Percentiles rank a stretch among this genome's conserved stretches.
Evolutionary conservation across 2,329 filamentous ascomycete species (phyloP).

Genomic region (Monilinia vaccinii-corymbosi): DNA sequence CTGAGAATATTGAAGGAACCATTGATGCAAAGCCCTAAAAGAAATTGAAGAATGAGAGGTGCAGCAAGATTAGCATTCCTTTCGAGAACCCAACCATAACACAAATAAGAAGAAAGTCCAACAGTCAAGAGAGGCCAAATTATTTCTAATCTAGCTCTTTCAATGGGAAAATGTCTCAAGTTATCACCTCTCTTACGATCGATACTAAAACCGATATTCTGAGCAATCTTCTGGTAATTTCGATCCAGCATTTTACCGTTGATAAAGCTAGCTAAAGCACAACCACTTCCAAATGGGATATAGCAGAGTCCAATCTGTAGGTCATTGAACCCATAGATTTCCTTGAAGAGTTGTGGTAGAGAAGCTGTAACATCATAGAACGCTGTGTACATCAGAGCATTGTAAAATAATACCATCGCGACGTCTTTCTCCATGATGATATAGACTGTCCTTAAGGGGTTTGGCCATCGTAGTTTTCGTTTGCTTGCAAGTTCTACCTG

Average conservation of each 20-base stretch:
- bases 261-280: slow-evolving; percentile 40
- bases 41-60: slow-evolving; percentile 46
- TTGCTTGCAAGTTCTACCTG: slow-evolving; percentile 31
- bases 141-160: slow-evolving; percentile 40
- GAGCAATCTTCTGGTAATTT: slow-evolving; percentile 64
- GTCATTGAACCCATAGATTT: slow-evolving; percentile 28
- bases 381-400: slow-evolving; percentile 45
- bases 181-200: slow-evolving; percentile 43
- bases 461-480: slow-evolving; percentile 43
- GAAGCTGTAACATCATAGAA: slow-evolving; percentile 45
- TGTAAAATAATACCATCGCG: slow-evolving; percentile 43
- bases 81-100: slow-evolving; percentile 50
- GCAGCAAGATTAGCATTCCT: slow-evolving; percentile 42
- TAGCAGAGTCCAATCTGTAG: slow-evolving; percentile 29
- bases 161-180: slow-evolving; percentile 30
- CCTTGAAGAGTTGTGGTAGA: slow-evolving; percentile 38
- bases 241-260: slow-evolving; percentile 49
- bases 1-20: slow-evolving; percentile 56
- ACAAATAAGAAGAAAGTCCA: slow-evolving; percentile 43
- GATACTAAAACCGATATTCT: slow-evolving; percentile 50
- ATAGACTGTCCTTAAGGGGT: slow-evolving; percentile 45
- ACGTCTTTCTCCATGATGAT: slow-evolving; percentile 51
- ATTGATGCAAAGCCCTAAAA: slow-evolving; percentile 49
- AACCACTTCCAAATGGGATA: slow-evolving; percentile 39
- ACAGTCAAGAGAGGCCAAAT: slow-evolving; percentile 45